Evolutionary conservation across 2,329 filamentous ascomycete genomes (phyloP), one percentile per base, ranked within the genome.

Genomic region (Cercospora zeina): DNA sequence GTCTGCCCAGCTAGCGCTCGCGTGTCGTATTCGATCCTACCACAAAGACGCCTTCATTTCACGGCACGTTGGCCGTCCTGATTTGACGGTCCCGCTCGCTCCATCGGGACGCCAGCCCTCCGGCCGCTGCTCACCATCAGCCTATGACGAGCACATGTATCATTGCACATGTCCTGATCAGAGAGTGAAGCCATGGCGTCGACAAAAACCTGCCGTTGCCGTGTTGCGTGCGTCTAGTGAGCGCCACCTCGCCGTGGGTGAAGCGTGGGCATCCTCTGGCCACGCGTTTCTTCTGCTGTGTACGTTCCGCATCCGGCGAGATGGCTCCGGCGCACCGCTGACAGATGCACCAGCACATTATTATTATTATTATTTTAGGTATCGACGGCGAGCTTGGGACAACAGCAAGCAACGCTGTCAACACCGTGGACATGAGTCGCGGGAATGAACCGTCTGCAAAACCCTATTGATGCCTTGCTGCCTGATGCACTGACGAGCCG

Each of bases 181-280:
- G 21, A 39, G 21, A 42, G 37, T 42, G 37, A 50, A 50, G 21
- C 19, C 47, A 50, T 50, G 47, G 21, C 47, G 21, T 27, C 47
- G 14, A 50, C 47, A 27, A 27, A 50, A 55, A 39, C 36, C 53
- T 39, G 53, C 31, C 33, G 31, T 31, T 50, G 9, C 13, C 47
- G n/a, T n/a, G n/a, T n/a, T n/a, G n/a, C n/a, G n/a, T 27, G 47
- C 47, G 24, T 10, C 47, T 50, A 55, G 31, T 37, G 53, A 30
- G 24, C 36, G 53, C 53, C 36, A 37, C 31, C 24, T 50, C 59
- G 53, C 59, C 59, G 59, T 54, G 59, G 59, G 51, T 51, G 50
- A 57, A 24, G 54, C n/a, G n/a, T n/a, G n/a, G n/a, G n/a, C n/a
- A n/a, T n/a, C 24, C 24, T 27, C 24, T 27, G 24, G 3, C 24